Evolutionary conservation across 345 rosid genomes (phyloP).

Genomic region (Eucalyptus guilfoylei): DNA sequence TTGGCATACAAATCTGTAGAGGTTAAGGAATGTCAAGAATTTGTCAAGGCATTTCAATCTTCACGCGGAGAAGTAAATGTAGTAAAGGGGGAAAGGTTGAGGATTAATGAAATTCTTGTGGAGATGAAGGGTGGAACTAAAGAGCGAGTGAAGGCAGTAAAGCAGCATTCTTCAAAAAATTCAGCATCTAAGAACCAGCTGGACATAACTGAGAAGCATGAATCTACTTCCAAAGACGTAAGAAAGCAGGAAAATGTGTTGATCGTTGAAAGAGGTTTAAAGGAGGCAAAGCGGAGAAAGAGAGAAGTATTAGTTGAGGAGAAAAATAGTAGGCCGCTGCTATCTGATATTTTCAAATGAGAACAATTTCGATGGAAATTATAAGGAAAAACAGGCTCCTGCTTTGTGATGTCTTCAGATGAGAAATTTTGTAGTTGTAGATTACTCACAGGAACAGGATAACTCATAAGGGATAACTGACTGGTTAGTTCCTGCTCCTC

Average conservation of each 20-base stretch:
- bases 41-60: neutral
- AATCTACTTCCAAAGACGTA: neutral
- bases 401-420: neutral
- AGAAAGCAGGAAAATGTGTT: neutral
- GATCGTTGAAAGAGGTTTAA: neutral
- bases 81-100: neutral
- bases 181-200: neutral
- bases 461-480: neutral
- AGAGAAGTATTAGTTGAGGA: neutral
- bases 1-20: neutral
- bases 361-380: neutral
- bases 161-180: neutral
- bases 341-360: neutral
- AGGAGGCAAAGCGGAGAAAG: conserved; percentile 4
- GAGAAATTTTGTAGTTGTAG: neutral
- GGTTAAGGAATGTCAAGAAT: neutral
- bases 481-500: neutral
- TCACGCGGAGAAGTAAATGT: neutral
- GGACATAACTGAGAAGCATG: neutral
- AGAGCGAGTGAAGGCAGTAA: neutral
- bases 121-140: neutral
- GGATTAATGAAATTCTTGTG: neutral
- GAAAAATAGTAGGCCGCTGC: neutral
- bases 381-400: neutral
- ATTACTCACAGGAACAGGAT: neutral